Conservation (phyloP, 176 grass and related monocot genomes). For the Musa schizocarpa region DNA sequence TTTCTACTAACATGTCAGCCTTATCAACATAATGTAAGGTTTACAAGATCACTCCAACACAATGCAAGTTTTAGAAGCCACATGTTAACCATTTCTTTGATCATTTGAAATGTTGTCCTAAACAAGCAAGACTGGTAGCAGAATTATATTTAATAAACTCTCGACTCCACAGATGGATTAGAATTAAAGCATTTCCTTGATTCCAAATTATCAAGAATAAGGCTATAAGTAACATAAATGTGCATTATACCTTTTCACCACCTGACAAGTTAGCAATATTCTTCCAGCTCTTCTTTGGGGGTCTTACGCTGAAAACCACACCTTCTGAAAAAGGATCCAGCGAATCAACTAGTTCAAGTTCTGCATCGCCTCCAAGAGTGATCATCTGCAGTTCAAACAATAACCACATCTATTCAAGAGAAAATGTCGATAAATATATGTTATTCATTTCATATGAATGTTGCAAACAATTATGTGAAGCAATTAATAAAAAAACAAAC, state of each 20-base stretch:
- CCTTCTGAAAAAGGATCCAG: conserved; percentile 98
- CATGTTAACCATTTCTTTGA: neutral
- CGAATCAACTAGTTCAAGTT: conserved; percentile 95
- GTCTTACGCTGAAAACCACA: conserved; percentile 97
- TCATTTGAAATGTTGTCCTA: neutral
- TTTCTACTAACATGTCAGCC: too few relatives aligned
- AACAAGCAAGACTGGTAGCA: neutral
- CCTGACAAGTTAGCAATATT: conserved; percentile 97
- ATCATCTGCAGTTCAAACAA: conserved; percentile 61
- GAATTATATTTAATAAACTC: neutral
- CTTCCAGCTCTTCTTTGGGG: conserved; percentile 96
- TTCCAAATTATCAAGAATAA: neutral
- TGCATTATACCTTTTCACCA: conserved; percentile 59
- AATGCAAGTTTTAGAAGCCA: too few relatives aligned
- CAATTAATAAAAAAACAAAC: neutral
- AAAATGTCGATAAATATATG: neutral
- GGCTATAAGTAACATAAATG: neutral
- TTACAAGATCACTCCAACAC: too few relatives aligned
- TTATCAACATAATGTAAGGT: too few relatives aligned
- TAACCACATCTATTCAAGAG: neutral
- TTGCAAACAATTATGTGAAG: neutral
- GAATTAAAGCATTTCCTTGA: neutral
- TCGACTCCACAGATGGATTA: neutral
- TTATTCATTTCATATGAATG: neutral
- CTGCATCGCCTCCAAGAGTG: conserved; percentile 96